phyloP scores from a whole-genome alignment of 352 stramenopile genomes.

The Phytophthora citricola region DNA sequence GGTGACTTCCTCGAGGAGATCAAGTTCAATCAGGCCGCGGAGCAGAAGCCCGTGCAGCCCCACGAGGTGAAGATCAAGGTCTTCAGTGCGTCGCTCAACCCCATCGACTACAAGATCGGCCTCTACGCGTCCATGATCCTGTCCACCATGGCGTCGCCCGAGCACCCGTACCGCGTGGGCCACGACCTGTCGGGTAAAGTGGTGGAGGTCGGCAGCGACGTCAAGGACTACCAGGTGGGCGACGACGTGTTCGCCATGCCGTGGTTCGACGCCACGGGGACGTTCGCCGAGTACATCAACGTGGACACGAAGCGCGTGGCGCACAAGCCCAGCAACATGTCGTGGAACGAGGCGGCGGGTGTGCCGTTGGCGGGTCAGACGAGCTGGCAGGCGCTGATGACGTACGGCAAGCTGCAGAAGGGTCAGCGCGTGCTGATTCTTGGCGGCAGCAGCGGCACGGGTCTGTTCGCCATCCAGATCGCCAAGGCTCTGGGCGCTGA shows the following conservation, averaged over 20 bases:
- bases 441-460: slow-evolving; percentile 60
- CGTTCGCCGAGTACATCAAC: slow-evolving; percentile 52
- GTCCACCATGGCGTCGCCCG: slow-evolving; percentile 3
- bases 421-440: slow-evolving; percentile 49
- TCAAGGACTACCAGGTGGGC: slow-evolving; percentile 35
- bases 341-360: slow-evolving; percentile 44
- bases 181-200: slow-evolving; percentile 44
- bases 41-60: background rate
- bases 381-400: slow-evolving; percentile 39
- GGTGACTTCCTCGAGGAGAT: slow-evolving; percentile 37
- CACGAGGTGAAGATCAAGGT: background rate
- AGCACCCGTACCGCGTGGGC: slow-evolving; percentile 40
- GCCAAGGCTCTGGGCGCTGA: slow-evolving; percentile 48
- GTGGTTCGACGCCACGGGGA: slow-evolving; percentile 4
- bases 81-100: background rate
- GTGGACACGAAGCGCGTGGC: slow-evolving; percentile 33
- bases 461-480: slow-evolving; percentile 65
- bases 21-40: slow-evolving; percentile 14
- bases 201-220: slow-evolving; percentile 37
- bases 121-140: background rate
- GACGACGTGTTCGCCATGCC: slow-evolving; percentile 43
- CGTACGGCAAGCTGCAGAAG: slow-evolving; percentile 38
- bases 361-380: slow-evolving; percentile 39
- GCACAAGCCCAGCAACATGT: slow-evolving; percentile 48
- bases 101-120: background rate